Base-by-base conservation (phyloP, 371 early-diverging fungal genomes). In the Blyttiomyces sp. region DNA sequence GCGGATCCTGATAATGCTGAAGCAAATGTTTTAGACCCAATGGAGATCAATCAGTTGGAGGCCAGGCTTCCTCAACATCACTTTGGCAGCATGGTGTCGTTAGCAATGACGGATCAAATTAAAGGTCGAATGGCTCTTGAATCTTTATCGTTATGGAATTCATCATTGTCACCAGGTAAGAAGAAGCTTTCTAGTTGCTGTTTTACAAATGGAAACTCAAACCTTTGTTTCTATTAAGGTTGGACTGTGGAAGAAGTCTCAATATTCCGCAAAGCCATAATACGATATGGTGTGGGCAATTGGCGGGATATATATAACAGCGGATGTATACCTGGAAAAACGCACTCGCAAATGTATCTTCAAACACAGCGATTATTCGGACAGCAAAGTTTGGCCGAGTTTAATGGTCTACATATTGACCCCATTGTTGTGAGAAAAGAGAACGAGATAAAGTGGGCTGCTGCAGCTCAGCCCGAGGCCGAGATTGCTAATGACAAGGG, bases 351-450 rank as follows among this genome's bases (percentile, higher is more conserved):
- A 73, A 87, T 94, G 88, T 93, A 95, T 77, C 73, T 95, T 42
- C 95, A 95, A 66, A 82, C 90, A 13, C 95, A 95, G 70, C 81
- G 94, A 24, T 80, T 94, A 79, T 82, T 95, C 1, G 95, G 95
- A 0, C 94, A 95, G 69, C 94, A 95, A 67, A 88, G 89, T 72
- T 93, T 92, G 13, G 93, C 92, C 57, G 94, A 95, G 67, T 95
- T 95, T 71, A 90, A 88, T 24, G 85, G 89, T 43, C 77, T 95
- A 46, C 95, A 95, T 69, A 87, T 95, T 27, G 94, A 95, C 68
- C 89, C 91, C 21, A 73, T 86, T 32, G 85, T 86, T 2, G 85
- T 94, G 69, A 92, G 92, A 9, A 85, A 80, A 63, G 77, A 85
- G 44, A 93, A 94, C 73, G 82, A 89, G 16, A 71, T 80, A 60